Evolutionary conservation across 1,284 basidiomycete genomes (phyloP).

Genomic region (Boletus semigastroideus): DNA sequence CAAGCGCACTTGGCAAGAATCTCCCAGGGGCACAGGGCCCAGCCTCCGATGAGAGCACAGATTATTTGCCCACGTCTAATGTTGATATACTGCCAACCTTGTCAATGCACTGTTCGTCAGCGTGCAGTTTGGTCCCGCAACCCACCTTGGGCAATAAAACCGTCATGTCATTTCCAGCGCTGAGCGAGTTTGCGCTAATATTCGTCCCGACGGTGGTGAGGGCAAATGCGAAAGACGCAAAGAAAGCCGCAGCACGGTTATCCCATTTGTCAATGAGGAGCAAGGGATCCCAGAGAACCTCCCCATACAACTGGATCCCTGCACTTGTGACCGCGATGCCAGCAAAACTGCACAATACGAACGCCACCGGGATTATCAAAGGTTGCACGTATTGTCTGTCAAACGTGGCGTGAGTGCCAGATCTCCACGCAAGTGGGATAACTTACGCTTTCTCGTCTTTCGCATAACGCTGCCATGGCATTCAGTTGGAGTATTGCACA

Average conservation of each 20-base stretch:
- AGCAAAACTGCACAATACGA: slow-evolving; percentile 57
- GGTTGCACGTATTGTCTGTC: slow-evolving; percentile 56
- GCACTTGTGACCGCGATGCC: slow-evolving; percentile 58
- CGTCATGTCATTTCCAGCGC: slow-evolving; percentile 66
- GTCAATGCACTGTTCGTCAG: not conserved
- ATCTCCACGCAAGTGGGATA: not conserved
- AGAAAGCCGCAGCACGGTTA: slow-evolving; percentile 68
- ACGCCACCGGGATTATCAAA: slow-evolving; percentile 57
- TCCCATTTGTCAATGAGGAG: slow-evolving; percentile 56
- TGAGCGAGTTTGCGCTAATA: slow-evolving; percentile 64
- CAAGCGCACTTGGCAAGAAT: slow-evolving; percentile 46
- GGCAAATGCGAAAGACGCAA: slow-evolving; percentile 57
- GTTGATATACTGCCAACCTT: slow-evolving; percentile 36
- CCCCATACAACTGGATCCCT: slow-evolving; percentile 44
- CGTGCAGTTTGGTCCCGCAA: not conserved
- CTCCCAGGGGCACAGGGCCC: slow-evolving; percentile 57
- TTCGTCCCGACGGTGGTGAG: slow-evolving; percentile 67
- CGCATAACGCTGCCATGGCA: slow-evolving; percentile 28
- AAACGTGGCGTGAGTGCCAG: slow-evolving; percentile 6
- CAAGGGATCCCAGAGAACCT: slow-evolving; percentile 41
- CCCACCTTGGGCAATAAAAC: slow-evolving; percentile 44
- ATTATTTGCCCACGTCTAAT: slow-evolving; percentile 66
- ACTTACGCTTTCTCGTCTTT: slow-evolving; percentile 32
- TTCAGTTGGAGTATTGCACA: not conserved
- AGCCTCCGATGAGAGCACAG: slow-evolving; percentile 58